Percentiles rank a stretch among this genome's conserved stretches.
These are phyloP conservation scores for Conoideocrella luteorostrata DNA, from an alignment of 2,329 filamentous ascomycete genomes.

Conservation along the genomic window DNA sequence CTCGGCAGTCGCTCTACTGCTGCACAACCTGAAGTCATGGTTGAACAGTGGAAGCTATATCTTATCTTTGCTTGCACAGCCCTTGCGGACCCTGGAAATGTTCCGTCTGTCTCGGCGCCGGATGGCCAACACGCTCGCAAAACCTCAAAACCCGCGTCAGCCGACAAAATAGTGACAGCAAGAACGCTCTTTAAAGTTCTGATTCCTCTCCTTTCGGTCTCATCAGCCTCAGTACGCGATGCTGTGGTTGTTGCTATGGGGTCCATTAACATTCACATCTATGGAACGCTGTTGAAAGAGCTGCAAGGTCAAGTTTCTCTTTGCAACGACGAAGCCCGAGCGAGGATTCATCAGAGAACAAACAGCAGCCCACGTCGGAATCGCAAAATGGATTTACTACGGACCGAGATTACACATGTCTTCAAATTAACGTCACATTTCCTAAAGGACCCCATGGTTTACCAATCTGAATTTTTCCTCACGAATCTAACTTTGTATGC, in stretches of 20 bases:
- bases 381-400: conserved; percentile 74
- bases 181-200: conserved; percentile 85
- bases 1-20: conserved; percentile 51
- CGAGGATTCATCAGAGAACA: conserved; percentile 78
- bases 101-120: conserved; percentile 33
- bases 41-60: conserved; percentile 98
- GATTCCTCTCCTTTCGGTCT: conserved; percentile 76
- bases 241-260: conserved; percentile 89
- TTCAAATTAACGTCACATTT: conserved; percentile 93
- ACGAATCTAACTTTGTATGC: conserved; percentile 84
- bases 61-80: conserved; percentile 96
- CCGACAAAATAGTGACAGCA: conserved; percentile 79
- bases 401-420: conserved; percentile 93
- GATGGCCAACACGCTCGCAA: conserved; percentile 73
- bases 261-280: conserved; percentile 91
- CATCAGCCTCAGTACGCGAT: conserved; percentile 74
- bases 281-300: conserved; percentile 82
- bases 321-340: conserved; percentile 83
- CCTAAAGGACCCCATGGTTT: conserved; percentile 69
- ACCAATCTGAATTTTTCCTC: conserved; percentile 83
- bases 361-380: conserved; percentile 77
- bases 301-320: conserved; percentile 78
- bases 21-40: conserved; percentile 75
- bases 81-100: conserved; percentile 71
- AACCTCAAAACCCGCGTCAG: conserved; percentile 61